Evolutionary conservation across 148 eudicot genomes (phyloP), one percentile per base, ranked within the genome.

Genomic region (Vaccinium corymbosum): DNA sequence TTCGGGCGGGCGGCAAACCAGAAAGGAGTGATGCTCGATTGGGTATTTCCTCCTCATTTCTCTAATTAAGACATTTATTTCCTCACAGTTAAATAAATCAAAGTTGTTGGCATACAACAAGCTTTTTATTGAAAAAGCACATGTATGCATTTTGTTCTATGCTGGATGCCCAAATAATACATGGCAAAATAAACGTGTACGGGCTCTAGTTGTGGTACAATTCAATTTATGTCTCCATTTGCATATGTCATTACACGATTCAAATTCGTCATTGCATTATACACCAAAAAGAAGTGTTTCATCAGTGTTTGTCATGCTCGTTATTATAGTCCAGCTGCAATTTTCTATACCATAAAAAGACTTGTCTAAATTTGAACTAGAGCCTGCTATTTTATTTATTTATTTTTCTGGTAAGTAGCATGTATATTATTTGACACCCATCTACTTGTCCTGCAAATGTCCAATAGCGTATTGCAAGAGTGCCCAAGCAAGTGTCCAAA

Each of bases 21-120:
- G 85, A 94, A 94, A 89, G 98, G 93, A 51, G 92, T 91, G 71
- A 93, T 95, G 92, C 95, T 95, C 77, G 98, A 95, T 86, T 93
- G 98, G 98, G 98, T 95, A 94, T 29, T 46, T 72, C 3, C 42
- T 53, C 62, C 42, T 29, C 49, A 7, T 74, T n/a, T 74, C 57
- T 81, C 71, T 35, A 16, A n/a, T 52, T 53, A 52, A 78, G 80
- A 32, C 42, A 52, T 53, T 22, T 16, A 25, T 25, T 52, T 52
- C 16, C 10, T 27, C 46, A 53, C 35, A 27, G 38, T 6, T 53
- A 11, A 52, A 78, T 27, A 78, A 78, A 78, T 76, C 10, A 7
- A 53, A 52, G 12, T 25, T 4, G 42, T 78, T 76, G 29, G 29
- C 79, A 3, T 76, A 1, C 17, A 20, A 4, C 14, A 48, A n/a